Evolutionary conservation across 1,284 basidiomycete species (phyloP).

Genomic region (Rhodotorula sp.): DNA sequence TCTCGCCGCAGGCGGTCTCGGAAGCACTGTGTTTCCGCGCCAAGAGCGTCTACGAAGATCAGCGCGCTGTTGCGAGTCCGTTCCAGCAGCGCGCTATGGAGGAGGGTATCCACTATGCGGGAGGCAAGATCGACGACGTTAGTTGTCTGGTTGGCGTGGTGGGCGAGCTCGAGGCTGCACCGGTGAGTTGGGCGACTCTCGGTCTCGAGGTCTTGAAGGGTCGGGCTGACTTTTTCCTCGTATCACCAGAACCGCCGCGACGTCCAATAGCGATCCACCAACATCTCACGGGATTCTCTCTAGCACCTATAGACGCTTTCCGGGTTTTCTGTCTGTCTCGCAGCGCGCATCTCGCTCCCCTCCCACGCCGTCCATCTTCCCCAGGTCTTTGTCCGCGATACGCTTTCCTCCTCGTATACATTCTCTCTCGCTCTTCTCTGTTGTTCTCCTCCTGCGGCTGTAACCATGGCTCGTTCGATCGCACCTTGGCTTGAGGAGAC

Average conservation of each 20-base stretch:
- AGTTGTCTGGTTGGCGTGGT: conserved; percentile 52
- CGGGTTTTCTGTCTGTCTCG: too few relatives aligned
- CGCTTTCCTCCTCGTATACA: too few relatives aligned
- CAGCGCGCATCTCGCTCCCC: too few relatives aligned
- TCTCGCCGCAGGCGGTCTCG: conserved; percentile 56
- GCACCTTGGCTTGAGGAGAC: too few relatives aligned
- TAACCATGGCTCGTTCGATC: too few relatives aligned
- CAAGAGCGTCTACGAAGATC: conserved; percentile 55
- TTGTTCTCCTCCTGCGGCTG: too few relatives aligned
- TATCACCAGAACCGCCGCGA: conserved; percentile 17
- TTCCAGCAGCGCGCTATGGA: conserved; percentile 59
- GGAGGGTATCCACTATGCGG: conserved; percentile 56
- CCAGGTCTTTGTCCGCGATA: too few relatives aligned
- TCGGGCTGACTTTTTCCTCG: not conserved
- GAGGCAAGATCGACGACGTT: conserved; percentile 54
- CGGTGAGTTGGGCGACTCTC: conserved; percentile 1
- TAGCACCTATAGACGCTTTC: not conserved
- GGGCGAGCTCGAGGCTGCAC: conserved; percentile 44
- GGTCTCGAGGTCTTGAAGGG: not conserved
- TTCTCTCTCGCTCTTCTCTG: too few relatives aligned
- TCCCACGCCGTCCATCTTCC: too few relatives aligned
- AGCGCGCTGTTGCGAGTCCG: conserved; percentile 54
- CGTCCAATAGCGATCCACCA: not conserved
- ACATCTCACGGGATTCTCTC: not conserved
- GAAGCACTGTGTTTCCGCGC: conserved; percentile 57